A percentile compares a stretch with the other conserved stretches of the same genome.
Conservation (phyloP, 1,139 yeast genomes). For the Pichia kudriavzevii region DNA sequence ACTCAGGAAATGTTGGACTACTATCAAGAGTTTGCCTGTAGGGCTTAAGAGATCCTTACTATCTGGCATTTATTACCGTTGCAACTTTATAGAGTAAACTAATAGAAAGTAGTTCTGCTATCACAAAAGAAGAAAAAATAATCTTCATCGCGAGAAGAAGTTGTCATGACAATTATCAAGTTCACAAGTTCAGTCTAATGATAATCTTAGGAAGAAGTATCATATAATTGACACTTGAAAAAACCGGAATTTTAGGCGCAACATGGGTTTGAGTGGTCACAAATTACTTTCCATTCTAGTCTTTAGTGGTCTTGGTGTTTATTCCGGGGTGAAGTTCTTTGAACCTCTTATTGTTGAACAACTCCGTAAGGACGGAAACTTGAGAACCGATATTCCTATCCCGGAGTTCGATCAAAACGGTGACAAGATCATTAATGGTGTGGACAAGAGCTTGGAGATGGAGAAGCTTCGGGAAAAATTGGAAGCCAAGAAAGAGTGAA, state of each 20-base stretch:
- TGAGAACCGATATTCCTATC: slow-evolving; percentile 50
- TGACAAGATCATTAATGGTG: slow-evolving; percentile 26
- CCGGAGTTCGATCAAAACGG: slow-evolving; percentile 42
- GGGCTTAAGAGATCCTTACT: no score
- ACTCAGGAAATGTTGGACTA: slow-evolving; percentile 77
- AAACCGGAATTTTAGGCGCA: no score
- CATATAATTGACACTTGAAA: no score
- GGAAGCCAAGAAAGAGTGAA: slow-evolving; percentile 13
- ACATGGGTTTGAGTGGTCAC: slow-evolving; percentile 8
- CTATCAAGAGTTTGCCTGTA: no score
- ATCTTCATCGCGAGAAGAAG: no score
- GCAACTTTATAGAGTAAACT: no score
- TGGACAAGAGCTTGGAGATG: slow-evolving; percentile 16
- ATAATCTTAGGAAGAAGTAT: no score
- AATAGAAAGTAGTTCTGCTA: no score
- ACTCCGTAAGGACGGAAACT: slow-evolving; percentile 57
- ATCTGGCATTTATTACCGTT: no score
- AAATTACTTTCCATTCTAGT: slow-evolving; percentile 19
- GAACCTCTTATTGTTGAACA: slow-evolving; percentile 67
- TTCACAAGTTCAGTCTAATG: no score
- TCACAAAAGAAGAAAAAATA: no score
- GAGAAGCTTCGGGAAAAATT: slow-evolving; percentile 18
- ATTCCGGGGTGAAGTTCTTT: slow-evolving; percentile 58
- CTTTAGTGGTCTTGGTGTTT: slow-evolving; percentile 25
- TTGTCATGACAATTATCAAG: no score